Evolutionary conservation across 75 land plant species (phyloP).

Genomic region (Azolla pinnata): DNA sequence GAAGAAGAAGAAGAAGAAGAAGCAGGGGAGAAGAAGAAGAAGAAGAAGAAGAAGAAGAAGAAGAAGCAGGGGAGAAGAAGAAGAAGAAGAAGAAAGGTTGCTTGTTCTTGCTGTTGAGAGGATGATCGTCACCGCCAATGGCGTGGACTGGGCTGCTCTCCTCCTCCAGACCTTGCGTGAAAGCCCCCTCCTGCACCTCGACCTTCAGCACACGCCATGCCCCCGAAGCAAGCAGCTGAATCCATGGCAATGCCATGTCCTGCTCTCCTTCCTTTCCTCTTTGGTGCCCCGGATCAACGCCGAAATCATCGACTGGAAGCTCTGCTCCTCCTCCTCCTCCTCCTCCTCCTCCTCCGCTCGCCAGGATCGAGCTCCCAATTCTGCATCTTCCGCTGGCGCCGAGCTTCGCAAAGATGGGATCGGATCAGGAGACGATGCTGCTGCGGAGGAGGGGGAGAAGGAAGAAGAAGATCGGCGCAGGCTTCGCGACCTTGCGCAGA

Average conservation of each 20-base stretch:
- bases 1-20: too few species aligned
- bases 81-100: too few species aligned
- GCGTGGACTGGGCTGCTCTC: too few species aligned
- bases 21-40: too few species aligned
- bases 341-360: too few species aligned
- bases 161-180: too few species aligned
- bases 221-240: neutral
- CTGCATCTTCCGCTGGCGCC: too few species aligned
- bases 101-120: too few species aligned
- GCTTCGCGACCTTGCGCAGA: neutral
- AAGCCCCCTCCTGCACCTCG: neutral
- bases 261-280: neutral
- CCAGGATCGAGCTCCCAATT: neutral
- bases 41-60: too few species aligned
- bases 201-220: neutral
- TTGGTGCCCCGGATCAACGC: neutral
- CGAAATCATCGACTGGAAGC: neutral
- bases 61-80: too few species aligned
- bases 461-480: too few species aligned
- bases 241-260: slow-evolving; percentile 10
- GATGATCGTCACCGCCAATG: too few species aligned
- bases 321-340: neutral
- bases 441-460: neutral
- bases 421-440: neutral
- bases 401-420: neutral